A percentile compares a stretch with the other conserved stretches of the same genome.
Evolutionary conservation across 164 flowering plant species (phyloP).

Genomic region (Sextonia rubra): DNA sequence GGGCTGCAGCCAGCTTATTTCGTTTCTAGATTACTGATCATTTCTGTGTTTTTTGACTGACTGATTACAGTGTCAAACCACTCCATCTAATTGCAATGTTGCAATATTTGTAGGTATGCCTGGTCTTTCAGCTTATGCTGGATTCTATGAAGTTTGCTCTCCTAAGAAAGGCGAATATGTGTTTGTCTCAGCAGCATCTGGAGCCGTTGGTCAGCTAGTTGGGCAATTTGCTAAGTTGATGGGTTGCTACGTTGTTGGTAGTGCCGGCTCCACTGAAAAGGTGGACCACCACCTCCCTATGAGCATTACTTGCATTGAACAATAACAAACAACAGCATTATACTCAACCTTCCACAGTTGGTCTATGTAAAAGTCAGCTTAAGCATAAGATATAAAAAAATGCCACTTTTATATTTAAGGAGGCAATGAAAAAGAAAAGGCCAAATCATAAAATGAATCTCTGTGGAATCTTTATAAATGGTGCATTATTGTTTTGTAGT

Average conservation of each 20-base stretch:
- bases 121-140: constrained; percentile 28
- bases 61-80: neutral
- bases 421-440: too few species aligned
- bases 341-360: neutral
- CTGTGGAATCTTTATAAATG: too few species aligned
- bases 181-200: constrained; percentile 23
- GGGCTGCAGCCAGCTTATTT: too few species aligned
- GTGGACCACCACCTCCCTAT: neutral
- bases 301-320: neutral
- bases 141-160: constrained; percentile 19
- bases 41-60: neutral
- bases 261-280: constrained; percentile 23
- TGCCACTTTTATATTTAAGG: too few species aligned
- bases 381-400: neutral
- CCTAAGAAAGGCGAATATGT: constrained; percentile 27
- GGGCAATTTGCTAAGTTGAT: constrained; percentile 28
- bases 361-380: neutral
- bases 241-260: constrained; percentile 31
- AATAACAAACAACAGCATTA: too few species aligned
- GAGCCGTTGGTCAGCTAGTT: constrained; percentile 32
- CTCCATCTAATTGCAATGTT: neutral
- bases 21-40: too few species aligned
- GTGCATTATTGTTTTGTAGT: too few species aligned
- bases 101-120: constrained; percentile 18
- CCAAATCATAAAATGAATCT: too few species aligned